These are phyloP conservation scores for Leccinum olivaceopallidum DNA, from an alignment of 768 basidiomycete genomes.

Conservation along the genomic window DNA sequence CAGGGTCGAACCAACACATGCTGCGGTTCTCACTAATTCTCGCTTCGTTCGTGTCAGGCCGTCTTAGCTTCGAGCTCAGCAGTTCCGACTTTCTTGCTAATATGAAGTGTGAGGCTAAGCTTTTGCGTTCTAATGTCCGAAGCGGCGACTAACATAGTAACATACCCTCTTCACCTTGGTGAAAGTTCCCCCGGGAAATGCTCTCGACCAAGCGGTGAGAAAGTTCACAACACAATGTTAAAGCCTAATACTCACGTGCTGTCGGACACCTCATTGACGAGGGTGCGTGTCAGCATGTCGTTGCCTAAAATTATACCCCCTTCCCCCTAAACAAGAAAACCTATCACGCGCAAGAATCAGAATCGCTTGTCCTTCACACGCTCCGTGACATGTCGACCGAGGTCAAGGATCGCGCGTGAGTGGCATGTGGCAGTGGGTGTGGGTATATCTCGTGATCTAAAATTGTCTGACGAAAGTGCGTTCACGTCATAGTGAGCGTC, in stretches of 20 bases:
- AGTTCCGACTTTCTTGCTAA: slow-evolving; percentile 3
- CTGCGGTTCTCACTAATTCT: slow-evolving; percentile 13
- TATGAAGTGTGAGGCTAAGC: neutral
- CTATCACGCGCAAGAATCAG: neutral
- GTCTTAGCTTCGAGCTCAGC: slow-evolving; percentile 5
- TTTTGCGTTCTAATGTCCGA: slow-evolving; percentile 1
- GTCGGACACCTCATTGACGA: neutral
- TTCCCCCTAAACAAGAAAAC: slow-evolving; percentile 3
- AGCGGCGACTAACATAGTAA: slow-evolving; percentile 1
- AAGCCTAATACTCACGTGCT: slow-evolving; percentile 15
- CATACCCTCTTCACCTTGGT: neutral
- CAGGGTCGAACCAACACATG: slow-evolving; percentile 12
- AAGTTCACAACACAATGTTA: slow-evolving; percentile 13
- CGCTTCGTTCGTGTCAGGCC: slow-evolving; percentile 21
- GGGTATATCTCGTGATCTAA: slow-evolving; percentile 7
- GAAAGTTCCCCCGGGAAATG: slow-evolving; percentile 2
- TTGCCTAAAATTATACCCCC: neutral
- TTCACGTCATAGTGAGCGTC: slow-evolving; percentile 22
- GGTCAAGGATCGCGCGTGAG: neutral
- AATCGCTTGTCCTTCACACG: slow-evolving; percentile 6
- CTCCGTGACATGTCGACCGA: slow-evolving; percentile 2
- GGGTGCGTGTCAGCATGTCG: slow-evolving; percentile 3
- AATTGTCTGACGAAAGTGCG: slow-evolving; percentile 4
- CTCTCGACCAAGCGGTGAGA: slow-evolving; percentile 22
- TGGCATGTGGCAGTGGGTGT: slow-evolving; percentile 8